Conservation (phyloP, 495 filamentous ascomycete genomes). For the Xylaria venustula region DNA sequence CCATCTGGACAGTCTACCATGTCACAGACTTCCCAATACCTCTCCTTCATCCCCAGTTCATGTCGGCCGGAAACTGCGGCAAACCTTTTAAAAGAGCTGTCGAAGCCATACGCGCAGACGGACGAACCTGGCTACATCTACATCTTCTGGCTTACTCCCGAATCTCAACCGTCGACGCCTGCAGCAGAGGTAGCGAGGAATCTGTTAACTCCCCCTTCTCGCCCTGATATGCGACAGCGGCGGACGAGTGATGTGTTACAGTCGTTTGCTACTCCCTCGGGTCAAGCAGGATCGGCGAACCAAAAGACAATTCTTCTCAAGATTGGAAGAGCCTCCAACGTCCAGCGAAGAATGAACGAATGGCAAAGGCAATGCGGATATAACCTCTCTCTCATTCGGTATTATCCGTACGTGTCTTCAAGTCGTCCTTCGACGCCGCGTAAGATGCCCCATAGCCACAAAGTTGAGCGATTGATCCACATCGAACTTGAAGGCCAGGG, state of each 20-base stretch:
- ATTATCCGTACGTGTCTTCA: conserved; percentile 80
- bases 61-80: conserved; percentile 65
- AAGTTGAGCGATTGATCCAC: conserved; percentile 88
- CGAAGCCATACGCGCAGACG: conserved; percentile 71
- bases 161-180: conserved; percentile 47
- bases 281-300: conserved; percentile 22
- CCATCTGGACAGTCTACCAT: conserved; percentile 32
- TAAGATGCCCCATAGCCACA: conserved; percentile 86
- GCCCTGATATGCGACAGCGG: conserved; percentile 46
- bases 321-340: conserved; percentile 87
- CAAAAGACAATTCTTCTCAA: conserved; percentile 77
- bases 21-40: conserved; percentile 52
- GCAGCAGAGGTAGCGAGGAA: conserved; percentile 58
- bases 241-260: conserved; percentile 66
- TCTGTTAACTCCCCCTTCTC: conserved; percentile 51
- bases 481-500: conserved; percentile 74
- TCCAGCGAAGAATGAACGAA: conserved; percentile 86
- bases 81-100: conserved; percentile 67
- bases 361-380: conserved; percentile 93
- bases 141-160: conserved; percentile 87
- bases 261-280: conserved; percentile 45
- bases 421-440: conserved; percentile 34
- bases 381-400: conserved; percentile 79
- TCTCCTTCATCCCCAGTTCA: conserved; percentile 65
- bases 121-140: conserved; percentile 96